Conservation (phyloP, 495 filamentous ascomycete genomes). For the Penicillium parvum region DNA sequence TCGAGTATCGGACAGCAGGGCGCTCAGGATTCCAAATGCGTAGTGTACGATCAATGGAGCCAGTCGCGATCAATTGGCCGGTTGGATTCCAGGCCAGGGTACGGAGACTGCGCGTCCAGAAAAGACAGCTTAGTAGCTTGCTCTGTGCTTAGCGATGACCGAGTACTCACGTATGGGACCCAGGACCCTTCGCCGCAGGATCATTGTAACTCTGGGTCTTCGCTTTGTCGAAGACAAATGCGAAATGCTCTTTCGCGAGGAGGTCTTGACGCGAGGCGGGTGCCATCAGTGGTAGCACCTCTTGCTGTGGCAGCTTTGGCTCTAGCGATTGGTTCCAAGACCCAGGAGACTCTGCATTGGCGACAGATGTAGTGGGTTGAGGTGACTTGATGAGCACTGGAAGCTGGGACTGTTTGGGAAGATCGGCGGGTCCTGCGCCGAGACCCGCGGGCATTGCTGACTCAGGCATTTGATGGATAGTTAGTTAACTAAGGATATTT, state of each 20-base stretch:
- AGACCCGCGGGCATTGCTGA: conserved; percentile 7
- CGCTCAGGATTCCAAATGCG: conserved; percentile 93
- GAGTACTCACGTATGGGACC: conserved; percentile 49
- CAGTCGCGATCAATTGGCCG: conserved; percentile 82
- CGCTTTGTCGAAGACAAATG: conserved; percentile 49
- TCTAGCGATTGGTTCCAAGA: conserved; percentile 11
- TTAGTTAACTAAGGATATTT: too few species aligned
- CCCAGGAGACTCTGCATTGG: conserved; percentile 10
- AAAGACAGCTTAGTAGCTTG: conserved; percentile 6
- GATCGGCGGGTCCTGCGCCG: background rate
- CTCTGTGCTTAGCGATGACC: background rate
- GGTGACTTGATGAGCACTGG: background rate
- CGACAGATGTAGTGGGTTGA: conserved; percentile 1
- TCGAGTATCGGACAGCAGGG: conserved; percentile 71
- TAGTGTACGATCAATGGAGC: conserved; percentile 73
- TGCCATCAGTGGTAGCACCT: conserved; percentile 41
- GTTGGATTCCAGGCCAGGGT: conserved; percentile 87
- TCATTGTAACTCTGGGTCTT: conserved; percentile 64
- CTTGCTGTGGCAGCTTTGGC: conserved; percentile 12
- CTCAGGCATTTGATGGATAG: too few species aligned
- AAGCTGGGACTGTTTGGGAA: background rate
- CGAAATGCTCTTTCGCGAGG: conserved; percentile 60
- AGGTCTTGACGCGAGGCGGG: conserved; percentile 48
- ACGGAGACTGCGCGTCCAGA: conserved; percentile 44
- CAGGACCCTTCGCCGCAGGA: conserved; percentile 45